Evolutionary conservation across 2,329 filamentous ascomycete species (phyloP), one percentile per base, ranked within the genome.

Genomic region (Ophiocordyceps polyrhachis-furcata): DNA sequence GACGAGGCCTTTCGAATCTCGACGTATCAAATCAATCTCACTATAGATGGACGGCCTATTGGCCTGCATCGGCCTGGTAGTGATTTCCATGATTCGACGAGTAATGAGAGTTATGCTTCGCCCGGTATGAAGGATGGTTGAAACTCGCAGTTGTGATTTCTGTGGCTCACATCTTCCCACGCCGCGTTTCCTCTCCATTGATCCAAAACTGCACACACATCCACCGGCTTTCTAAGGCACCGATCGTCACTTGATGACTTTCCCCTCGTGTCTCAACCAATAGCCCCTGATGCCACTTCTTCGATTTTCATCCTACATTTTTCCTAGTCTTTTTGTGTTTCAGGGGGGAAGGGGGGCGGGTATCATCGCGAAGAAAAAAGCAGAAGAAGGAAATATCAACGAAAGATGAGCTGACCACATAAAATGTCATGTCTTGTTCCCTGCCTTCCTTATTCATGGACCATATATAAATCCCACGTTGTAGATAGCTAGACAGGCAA

Each of bases 211-310:
- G 20, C 14, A 64, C n/a, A 62, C 58, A 56, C 60, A 59, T 66
- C 69, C 74, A 70, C 73, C 76, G 73, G 67, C 43, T 61, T 63
- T 57, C n/a, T n/a, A n/a, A n/a, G n/a, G n/a, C n/a, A n/a, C n/a
- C n/a, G n/a, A n/a, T n/a, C n/a, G n/a, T n/a, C n/a, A n/a, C n/a
- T n/a, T n/a, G n/a, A n/a, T n/a, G n/a, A n/a, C n/a, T n/a, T n/a
- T n/a, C n/a, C n/a, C n/a, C n/a, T n/a, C n/a, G n/a, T n/a, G n/a
- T n/a, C n/a, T n/a, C n/a, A n/a, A n/a, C n/a, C n/a, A n/a, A n/a
- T n/a, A n/a, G n/a, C n/a, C n/a, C n/a, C n/a, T n/a, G n/a, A n/a
- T n/a, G n/a, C n/a, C n/a, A n/a, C n/a, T n/a, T n/a, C n/a, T n/a
- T n/a, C n/a, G n/a, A n/a, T n/a, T n/a, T n/a, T n/a, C n/a, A n/a